Evolutionary conservation across 306 rosid species (phyloP).

Genomic region (Gastrolobium bilobum): DNA sequence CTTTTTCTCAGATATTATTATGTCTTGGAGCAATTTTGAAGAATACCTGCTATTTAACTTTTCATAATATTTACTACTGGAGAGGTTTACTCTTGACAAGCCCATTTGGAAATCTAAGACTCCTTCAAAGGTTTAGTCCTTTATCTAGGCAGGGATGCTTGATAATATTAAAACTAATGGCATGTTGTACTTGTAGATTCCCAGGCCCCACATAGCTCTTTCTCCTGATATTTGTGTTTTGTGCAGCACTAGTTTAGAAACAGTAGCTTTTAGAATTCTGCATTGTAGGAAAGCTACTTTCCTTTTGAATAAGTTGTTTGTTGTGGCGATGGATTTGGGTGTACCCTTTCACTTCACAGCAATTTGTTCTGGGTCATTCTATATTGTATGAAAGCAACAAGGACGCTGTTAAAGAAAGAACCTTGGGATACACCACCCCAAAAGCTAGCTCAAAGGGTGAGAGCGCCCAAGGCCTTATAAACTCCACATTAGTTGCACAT

Average conservation of each 20-base stretch:
- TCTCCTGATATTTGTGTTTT: slow-evolving; percentile 8
- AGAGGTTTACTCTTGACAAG: not conserved
- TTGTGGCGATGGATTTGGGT: not conserved
- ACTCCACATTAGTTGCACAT: too few species aligned
- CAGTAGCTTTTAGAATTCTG: not conserved
- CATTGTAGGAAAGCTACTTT: not conserved
- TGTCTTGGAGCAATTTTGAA: slow-evolving; percentile 29
- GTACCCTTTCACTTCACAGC: not conserved
- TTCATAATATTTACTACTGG: not conserved
- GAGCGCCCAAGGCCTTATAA: too few species aligned
- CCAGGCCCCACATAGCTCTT: not conserved
- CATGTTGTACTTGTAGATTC: not conserved
- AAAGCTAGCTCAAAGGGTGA: too few species aligned
- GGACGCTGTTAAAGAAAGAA: too few species aligned
- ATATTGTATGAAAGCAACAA: not conserved
- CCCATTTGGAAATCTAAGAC: not conserved
- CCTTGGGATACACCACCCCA: too few species aligned
- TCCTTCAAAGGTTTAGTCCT: not conserved
- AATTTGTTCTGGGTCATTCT: not conserved
- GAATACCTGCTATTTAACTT: slow-evolving; percentile 1
- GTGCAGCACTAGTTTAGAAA: not conserved
- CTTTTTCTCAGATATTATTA: slow-evolving; percentile 9
- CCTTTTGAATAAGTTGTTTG: not conserved
- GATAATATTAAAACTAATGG: not conserved
- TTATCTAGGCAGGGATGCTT: not conserved